phyloP scores from a whole-genome alignment of 2,329 filamentous ascomycete genomes.

The Ceratocystis colombiana region DNA sequence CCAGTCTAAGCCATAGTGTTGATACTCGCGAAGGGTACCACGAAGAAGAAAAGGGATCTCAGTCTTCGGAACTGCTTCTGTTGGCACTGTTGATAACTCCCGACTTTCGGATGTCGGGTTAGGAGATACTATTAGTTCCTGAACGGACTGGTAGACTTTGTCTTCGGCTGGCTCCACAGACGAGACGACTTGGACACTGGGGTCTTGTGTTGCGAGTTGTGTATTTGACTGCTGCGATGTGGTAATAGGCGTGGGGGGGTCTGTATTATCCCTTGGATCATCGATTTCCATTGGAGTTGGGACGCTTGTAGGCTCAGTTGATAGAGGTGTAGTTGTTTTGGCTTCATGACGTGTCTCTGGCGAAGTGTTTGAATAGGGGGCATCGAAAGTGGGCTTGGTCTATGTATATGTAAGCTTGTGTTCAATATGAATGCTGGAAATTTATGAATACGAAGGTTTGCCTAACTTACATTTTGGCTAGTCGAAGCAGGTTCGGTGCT shows the following conservation, averaged over 20 bases:
- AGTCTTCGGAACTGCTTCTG: conserved; percentile 43
- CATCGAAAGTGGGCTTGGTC: background rate
- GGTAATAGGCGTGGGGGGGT: background rate
- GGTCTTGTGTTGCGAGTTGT: background rate
- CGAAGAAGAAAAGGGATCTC: conserved; percentile 73
- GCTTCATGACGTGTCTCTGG: background rate
- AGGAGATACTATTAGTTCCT: background rate
- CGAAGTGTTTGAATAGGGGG: too few species aligned
- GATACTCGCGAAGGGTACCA: conserved; percentile 86
- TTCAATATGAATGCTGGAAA: background rate
- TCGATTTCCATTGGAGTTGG: background rate
- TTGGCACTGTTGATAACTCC: conserved; percentile 27
- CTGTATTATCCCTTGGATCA: background rate
- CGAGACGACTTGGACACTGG: background rate
- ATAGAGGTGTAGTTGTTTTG: background rate
- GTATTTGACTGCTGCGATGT: background rate
- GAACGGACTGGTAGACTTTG: background rate
- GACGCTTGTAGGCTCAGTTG: background rate
- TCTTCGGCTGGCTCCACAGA: background rate
- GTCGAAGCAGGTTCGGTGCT: background rate
- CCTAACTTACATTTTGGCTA: background rate
- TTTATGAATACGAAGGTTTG: too few species aligned
- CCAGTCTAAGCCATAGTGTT: conserved; percentile 96
- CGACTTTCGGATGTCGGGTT: background rate
- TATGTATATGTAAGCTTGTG: background rate